Conservation (phyloP, 129 eudicot genomes). For the Flaveria sonorensis region DNA sequence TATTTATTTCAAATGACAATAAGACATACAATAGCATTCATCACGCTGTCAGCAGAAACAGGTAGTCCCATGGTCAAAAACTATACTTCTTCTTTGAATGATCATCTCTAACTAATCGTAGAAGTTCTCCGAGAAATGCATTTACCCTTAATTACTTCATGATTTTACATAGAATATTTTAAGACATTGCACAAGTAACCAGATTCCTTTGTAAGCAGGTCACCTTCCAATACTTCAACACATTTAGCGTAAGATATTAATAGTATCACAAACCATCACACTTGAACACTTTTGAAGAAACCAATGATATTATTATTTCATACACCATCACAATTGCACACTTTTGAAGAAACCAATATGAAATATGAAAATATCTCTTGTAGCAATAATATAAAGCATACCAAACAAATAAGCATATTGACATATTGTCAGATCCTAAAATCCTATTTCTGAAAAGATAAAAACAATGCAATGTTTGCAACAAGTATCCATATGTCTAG, state of each 20-base stretch:
- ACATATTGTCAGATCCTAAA: not conserved
- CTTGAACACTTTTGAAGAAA: not conserved
- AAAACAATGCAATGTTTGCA: not conserved
- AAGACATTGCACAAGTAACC: not conserved
- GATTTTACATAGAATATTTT: no score
- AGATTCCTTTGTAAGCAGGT: not conserved
- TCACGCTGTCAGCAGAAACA: not conserved
- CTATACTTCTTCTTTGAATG: not conserved
- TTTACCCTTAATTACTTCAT: no score
- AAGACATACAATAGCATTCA: not conserved
- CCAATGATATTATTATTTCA: not conserved
- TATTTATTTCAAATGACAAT: not conserved
- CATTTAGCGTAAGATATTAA: not conserved
- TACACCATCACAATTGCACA: no score
- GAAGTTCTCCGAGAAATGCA: no score
- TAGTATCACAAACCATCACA: constrained; percentile 1
- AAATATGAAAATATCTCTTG: not conserved
- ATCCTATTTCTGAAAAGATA: not conserved
- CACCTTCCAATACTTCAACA: not conserved
- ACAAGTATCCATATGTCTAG: not conserved
- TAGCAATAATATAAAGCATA: not conserved
- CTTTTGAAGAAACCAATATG: no score
- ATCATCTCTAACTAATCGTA: no score
- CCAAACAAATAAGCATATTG: not conserved
- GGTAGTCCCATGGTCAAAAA: not conserved